Evolutionary conservation across 139 green algal species (phyloP), one percentile per base, ranked within the genome.

Genomic region (Edaphochlamys debaryana): DNA sequence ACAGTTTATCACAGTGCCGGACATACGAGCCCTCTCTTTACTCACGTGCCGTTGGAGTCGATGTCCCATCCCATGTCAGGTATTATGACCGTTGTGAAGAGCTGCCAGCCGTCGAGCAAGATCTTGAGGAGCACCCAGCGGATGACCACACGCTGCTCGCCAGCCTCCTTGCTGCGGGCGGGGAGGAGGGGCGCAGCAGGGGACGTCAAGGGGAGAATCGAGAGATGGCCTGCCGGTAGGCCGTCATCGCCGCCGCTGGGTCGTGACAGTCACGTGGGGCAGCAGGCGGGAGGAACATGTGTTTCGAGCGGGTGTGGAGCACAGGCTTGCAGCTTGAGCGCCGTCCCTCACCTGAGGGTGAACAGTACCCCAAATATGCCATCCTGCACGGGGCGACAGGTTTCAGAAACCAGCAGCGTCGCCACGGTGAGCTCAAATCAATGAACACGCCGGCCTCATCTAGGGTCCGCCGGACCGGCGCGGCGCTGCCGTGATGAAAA

Each of bases 121-220:
- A 81, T 71, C 62, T 81, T 81, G 1, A 81, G 15, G 20, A 81
- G 60, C 7, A 42, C 62, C 74, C 74, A 81, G 30, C 74, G 74
- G 58, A 81, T 62, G 22, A 30, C 30, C 17, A 81, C 34, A 17
- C 60, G 60, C 3, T 19, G 29, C 11, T 81, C 74, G 40, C 20
- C 45, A 19, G 60, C 63, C 34, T 81, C 74, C 74, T 81, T 81
- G n/a, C n/a, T n/a, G n/a, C n/a, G n/a, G n/a, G n/a, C n/a, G n/a
- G n/a, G n/a, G n/a, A n/a, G n/a, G n/a, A n/a, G n/a, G n/a, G n/a
- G 37, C 73, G 69, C 56, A 5, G 60, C 13, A 38, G 30, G 30
- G 8, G 30, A 37, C 9, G 60, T 13, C 5, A 37, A 19, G 29
- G 4, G 30, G 60, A 7, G 38, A 38, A 19, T 38, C 0, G 60